phyloP scores from a whole-genome alignment of 345 rosid species.

The Acer yangbiense region DNA sequence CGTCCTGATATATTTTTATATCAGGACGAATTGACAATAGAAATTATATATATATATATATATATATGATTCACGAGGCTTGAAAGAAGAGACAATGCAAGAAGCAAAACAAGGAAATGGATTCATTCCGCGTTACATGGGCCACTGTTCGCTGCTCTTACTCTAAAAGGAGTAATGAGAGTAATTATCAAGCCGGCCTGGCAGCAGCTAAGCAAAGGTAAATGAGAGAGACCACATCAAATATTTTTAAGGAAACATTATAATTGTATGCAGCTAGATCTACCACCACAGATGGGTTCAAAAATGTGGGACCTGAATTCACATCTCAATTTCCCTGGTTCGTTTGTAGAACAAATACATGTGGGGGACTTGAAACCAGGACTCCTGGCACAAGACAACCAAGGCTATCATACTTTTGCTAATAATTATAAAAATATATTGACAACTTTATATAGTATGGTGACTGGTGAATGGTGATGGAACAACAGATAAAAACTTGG shows the following conservation, averaged over 20 bases:
- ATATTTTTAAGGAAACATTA: not conserved
- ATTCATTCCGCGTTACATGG: not conserved
- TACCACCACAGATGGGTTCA: not conserved
- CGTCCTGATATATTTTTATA: no score
- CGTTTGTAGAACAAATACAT: no score
- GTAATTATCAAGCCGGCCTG: slow-evolving; percentile 14
- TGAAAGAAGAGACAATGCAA: not conserved
- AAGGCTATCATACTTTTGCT: not conserved
- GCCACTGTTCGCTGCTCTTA: not conserved
- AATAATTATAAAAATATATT: not conserved
- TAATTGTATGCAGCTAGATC: slow-evolving; percentile 21
- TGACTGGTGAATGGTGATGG: not conserved
- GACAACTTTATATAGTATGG: not conserved
- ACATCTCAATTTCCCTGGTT: not conserved
- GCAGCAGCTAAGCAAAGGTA: slow-evolving; percentile 10
- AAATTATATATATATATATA: no score
- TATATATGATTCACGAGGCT: not conserved
- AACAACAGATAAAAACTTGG: not conserved
- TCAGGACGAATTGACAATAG: no score
- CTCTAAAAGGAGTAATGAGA: not conserved
- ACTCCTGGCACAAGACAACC: no score
- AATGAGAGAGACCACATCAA: slow-evolving; percentile 2
- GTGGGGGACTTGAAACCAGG: no score
- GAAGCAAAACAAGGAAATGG: not conserved
- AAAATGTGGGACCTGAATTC: not conserved